Evolutionary conservation across 768 basidiomycete species (phyloP), one percentile per base, ranked within the genome.

Genomic region (Calocybe cyanea): DNA sequence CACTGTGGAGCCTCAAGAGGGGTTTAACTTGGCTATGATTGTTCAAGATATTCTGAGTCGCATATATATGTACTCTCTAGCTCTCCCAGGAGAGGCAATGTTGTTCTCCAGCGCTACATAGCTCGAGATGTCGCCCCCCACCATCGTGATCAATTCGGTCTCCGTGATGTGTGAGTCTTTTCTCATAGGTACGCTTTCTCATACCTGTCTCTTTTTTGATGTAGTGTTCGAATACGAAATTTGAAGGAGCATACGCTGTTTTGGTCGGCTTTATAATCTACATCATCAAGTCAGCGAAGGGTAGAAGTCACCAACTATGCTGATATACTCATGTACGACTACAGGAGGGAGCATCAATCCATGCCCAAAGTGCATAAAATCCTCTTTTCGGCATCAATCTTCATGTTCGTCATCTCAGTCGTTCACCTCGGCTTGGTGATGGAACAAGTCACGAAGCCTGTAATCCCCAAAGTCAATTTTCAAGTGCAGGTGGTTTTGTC

Each of bases 161-260:
- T 38, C 49, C 18, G 49, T 50, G 17, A 50, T 50, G 49, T 50
- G 49, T 35, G 49, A 50, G 35, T 50, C 49, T 9, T 15, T 50
- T 24, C 49, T 50, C 0, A 25, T 46, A 8, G 49, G 49, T 50
- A 39, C 44, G 45, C 25, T 28, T 28, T 28, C 11, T 5, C 25
- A 11, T 28, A 5, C 5, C 25, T 5, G 25, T 28, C 6, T 6
- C 25, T 28, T 28, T 28, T 38, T 24, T 30, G 21, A 11, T 10
- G 1, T 23, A 34, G 2, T 21, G 6, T 19, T 1, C 6, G 34
- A 19, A 48, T 25, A 13, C 4, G 8, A 17, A 19, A 19, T 6
- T 41, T 24, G 10, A 19, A 49, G 46, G 46, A 11, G 46, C 39
- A 9, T 47, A 47, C 28, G 46, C 46, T 25, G 39, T 47, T 11